Evolutionary conservation across 2,329 filamentous ascomycete species (phyloP), one percentile per base, ranked within the genome.

Genomic region (Stagonosporopsis rhizophila): DNA sequence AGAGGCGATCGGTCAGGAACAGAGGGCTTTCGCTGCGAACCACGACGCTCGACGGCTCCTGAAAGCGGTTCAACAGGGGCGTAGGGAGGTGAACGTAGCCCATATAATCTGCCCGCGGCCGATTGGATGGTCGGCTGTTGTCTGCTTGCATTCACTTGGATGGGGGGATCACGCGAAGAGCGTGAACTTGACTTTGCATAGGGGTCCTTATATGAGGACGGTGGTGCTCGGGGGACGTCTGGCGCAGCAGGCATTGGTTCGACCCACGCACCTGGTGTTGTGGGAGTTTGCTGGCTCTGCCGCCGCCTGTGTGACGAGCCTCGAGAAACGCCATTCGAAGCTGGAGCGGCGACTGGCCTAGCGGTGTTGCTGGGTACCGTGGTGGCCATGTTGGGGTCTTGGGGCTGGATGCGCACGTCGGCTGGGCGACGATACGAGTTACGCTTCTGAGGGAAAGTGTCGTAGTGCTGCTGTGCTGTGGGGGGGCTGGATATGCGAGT

Each of bases 1-100:
- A 99, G 83, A 48, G 96, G 95, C 61, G 94, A 98, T 68, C 90
- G 87, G 73, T 96, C 89, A 54, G 89, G 84, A 69, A 94, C 90
- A 77, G 90, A 86, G 52, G 82, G 80, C 69, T 60, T 67, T 32
- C 70, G 72, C 54, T 67, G 63, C 12, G 65, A 64, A 39, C 52
- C 53, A 22, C 64, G 63, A 35, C 66, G 62, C 28, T 72, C 70
- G 15, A 69, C 46, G 30, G 68, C 57, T 7, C 67, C 69, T 7
- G 71, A 66, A 5, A 72, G 57, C 2, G 70, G 68, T 41, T 73
- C 70, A 9, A 62, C 56, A 2, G 71, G 69, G 2, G 67, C 65
- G 56, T 72, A 71, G 23, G 71, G 70, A 30, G 69, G 65, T 20
- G 69, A 68, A 5, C 71, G 70, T 44, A 74, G 59, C 46, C 72